Percentiles rank a stretch among this genome's conserved stretches.
phyloP scores from a whole-genome alignment of 1,139 yeast species.

The Maudiozyma humilis region DNA sequence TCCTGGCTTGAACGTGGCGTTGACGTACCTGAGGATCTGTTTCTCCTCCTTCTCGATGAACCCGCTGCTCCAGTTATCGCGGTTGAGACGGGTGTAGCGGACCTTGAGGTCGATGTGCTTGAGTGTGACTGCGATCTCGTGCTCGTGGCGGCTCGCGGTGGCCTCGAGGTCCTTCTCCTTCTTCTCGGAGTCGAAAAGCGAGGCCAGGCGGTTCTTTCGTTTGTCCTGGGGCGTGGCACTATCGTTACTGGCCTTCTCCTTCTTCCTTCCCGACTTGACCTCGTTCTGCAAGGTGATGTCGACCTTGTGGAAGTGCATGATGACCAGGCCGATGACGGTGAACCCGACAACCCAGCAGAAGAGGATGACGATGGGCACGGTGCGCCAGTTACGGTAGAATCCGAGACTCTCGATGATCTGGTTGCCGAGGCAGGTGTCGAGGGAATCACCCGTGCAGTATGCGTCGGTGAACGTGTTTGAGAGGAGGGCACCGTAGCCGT shows the following conservation, averaged over 20 bases:
- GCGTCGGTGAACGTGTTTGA: slow-evolving; percentile 60
- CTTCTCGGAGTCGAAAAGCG: slow-evolving; percentile 3
- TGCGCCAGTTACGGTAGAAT: slow-evolving; percentile 56
- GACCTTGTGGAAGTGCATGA: slow-evolving; percentile 41
- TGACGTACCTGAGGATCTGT: slow-evolving; percentile 42
- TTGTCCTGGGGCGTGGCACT: background rate
- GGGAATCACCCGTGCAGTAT: slow-evolving; percentile 44
- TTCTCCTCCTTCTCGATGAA: slow-evolving; percentile 20
- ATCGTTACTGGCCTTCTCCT: slow-evolving; percentile 1
- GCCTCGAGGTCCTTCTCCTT: slow-evolving; percentile 12
- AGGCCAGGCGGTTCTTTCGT: background rate
- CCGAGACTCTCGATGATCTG: slow-evolving; percentile 50
- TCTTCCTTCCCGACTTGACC: slow-evolving; percentile 16
- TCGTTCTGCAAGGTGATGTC: slow-evolving; percentile 37
- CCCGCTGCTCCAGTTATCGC: slow-evolving; percentile 10
- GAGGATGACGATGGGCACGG: slow-evolving; percentile 54
- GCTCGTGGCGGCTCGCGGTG: slow-evolving; percentile 6
- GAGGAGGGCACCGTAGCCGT: slow-evolving; percentile 60
- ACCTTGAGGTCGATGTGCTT: slow-evolving; percentile 18
- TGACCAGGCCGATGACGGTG: slow-evolving; percentile 40
- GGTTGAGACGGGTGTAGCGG: slow-evolving; percentile 9
- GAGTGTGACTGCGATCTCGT: slow-evolving; percentile 17
- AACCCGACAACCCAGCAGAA: slow-evolving; percentile 55
- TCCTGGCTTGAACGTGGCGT: slow-evolving; percentile 53
- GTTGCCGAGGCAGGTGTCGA: slow-evolving; percentile 37